Conservation (phyloP, 1,139 yeast genomes). For the Protomyces arabidopsidicola region DNA sequence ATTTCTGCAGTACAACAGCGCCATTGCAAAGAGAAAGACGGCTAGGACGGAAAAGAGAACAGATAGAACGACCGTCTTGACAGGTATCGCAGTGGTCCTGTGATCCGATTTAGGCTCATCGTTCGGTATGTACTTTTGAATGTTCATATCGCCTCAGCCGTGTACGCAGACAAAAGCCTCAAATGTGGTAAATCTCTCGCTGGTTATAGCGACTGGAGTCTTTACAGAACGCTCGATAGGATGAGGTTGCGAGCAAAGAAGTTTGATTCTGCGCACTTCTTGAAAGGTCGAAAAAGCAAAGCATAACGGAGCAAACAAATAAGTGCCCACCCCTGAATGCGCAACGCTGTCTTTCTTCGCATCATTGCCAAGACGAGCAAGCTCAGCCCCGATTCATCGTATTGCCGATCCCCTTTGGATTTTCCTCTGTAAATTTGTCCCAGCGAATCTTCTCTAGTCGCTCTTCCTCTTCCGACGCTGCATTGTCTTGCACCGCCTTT, state of each 20-base stretch:
- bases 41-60: background rate
- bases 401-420: constrained; percentile 49
- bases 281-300: no score
- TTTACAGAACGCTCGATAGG: no score
- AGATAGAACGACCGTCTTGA: background rate
- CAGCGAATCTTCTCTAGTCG: constrained; percentile 65
- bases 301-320: no score
- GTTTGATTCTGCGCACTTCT: no score
- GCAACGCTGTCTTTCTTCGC: no score
- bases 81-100: background rate
- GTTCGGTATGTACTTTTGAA: background rate
- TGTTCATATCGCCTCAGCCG: background rate
- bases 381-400: constrained; percentile 25
- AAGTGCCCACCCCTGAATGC: no score
- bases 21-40: background rate
- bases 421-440: constrained; percentile 88
- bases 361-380: background rate
- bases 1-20: background rate
- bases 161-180: no score
- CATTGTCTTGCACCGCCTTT: constrained; percentile 34
- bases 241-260: no score
- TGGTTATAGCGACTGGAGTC: no score
- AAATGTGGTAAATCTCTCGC: no score
- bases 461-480: constrained; percentile 50
- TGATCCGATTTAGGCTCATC: background rate